Conservation (phyloP, 2,329 filamentous ascomycete genomes). For the Magnaporthiopsis poae region DNA sequence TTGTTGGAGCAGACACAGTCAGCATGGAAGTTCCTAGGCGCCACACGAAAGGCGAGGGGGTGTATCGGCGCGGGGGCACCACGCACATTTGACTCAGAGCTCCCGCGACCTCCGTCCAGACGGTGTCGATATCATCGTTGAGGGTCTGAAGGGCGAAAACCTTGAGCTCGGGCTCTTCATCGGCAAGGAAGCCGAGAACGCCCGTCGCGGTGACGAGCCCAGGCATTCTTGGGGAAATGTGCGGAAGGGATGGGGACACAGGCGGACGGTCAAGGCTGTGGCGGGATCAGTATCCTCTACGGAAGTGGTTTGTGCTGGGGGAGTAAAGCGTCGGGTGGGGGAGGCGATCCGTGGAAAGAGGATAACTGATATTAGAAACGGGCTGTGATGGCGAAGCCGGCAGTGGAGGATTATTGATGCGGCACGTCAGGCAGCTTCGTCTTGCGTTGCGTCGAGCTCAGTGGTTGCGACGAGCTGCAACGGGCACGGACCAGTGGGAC, state of each 20-base stretch:
- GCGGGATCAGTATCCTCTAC: background rate
- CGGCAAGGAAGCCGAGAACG: constrained; percentile 86
- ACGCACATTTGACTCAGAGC: constrained; percentile 82
- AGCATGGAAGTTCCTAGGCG: constrained; percentile 6
- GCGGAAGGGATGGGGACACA: background rate
- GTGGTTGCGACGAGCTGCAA: background rate
- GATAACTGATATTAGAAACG: background rate
- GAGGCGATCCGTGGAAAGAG: background rate
- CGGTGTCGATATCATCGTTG: constrained; percentile 89
- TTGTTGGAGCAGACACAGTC: constrained; percentile 13
- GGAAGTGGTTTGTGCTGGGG: background rate
- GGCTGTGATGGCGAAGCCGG: background rate
- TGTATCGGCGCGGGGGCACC: background rate
- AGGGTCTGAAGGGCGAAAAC: constrained; percentile 89
- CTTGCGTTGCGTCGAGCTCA: constrained; percentile 15
- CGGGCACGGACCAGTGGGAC: background rate
- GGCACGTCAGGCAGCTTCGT: constrained; percentile 37
- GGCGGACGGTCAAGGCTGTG: background rate
- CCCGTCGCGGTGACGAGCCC: constrained; percentile 89
- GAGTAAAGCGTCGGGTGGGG: background rate
- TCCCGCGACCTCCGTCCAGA: constrained; percentile 94
- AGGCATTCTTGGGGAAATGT: constrained; percentile 53
- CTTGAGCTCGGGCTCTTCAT: constrained; percentile 88
- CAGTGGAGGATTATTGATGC: background rate
- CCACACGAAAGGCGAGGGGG: background rate